Evolutionary conservation across 2,329 filamentous ascomycete species (phyloP).

Genomic region (Fusarium sp.): DNA sequence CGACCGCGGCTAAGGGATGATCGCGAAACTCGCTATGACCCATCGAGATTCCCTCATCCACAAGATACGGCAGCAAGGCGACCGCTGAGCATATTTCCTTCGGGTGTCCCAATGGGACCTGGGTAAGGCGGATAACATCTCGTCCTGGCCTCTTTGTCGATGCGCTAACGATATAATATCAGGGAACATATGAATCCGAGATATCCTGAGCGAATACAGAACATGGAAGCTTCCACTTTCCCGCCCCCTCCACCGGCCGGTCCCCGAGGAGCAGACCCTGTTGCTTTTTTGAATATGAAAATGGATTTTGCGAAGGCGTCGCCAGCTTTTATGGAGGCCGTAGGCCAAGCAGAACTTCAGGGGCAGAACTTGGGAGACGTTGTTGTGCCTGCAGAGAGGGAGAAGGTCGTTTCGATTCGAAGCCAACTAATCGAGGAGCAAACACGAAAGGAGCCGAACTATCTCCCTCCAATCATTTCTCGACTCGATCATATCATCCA

Average conservation of each 20-base stretch:
- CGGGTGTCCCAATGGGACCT: constrained; percentile 55
- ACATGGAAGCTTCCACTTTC: constrained; percentile 62
- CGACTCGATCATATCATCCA: constrained; percentile 67
- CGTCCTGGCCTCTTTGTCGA: constrained; percentile 60
- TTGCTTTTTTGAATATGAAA: constrained; percentile 68
- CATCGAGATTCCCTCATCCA: constrained; percentile 58
- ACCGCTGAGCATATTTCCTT: constrained; percentile 63
- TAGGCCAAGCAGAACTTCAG: constrained; percentile 60
- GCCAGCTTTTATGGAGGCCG: constrained; percentile 64
- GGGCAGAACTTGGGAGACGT: constrained; percentile 66
- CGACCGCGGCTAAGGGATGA: constrained; percentile 82
- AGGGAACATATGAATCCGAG: constrained; percentile 60
- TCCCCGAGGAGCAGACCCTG: constrained; percentile 59
- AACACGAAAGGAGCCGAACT: constrained; percentile 67
- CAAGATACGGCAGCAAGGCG: constrained; percentile 60
- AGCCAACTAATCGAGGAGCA: constrained; percentile 68
- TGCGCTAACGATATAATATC: constrained; percentile 62
- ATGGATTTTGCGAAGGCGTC: constrained; percentile 69
- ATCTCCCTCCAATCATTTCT: constrained; percentile 71
- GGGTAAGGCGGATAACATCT: constrained; percentile 60
- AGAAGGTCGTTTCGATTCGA: constrained; percentile 63
- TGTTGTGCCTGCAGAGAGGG: constrained; percentile 62
- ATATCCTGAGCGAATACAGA: constrained; percentile 63
- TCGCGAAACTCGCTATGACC: constrained; percentile 68
- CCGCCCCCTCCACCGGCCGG: constrained; percentile 56